Evolutionary conservation across 768 basidiomycete species (phyloP).

Genomic region (Leccinum barrowsii): DNA sequence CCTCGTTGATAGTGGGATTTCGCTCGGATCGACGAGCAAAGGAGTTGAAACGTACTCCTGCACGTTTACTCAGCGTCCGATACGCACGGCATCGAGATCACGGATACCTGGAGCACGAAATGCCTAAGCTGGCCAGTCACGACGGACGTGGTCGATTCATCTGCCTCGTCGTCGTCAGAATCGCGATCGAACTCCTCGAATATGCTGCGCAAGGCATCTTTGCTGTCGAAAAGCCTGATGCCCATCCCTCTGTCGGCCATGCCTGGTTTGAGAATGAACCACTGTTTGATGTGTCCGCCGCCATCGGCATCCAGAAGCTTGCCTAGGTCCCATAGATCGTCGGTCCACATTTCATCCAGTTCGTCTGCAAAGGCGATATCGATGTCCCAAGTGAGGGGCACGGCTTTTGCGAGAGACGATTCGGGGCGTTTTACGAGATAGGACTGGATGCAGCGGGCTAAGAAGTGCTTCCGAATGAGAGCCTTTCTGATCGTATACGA

Average conservation of each 20-base stretch:
- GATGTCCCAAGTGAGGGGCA: slow-evolving; percentile 78
- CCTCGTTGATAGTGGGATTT: slow-evolving; percentile 31
- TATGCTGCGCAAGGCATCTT: slow-evolving; percentile 65
- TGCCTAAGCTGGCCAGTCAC: slow-evolving; percentile 86
- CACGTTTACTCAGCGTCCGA: neutral
- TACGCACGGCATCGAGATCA: slow-evolving; percentile 2
- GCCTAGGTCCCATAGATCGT: slow-evolving; percentile 89
- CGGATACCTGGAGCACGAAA: slow-evolving; percentile 87
- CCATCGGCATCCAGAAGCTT: slow-evolving; percentile 47
- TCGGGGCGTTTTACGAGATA: slow-evolving; percentile 69
- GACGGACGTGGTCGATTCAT: slow-evolving; percentile 49
- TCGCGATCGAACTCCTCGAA: slow-evolving; percentile 77
- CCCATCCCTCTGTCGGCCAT: slow-evolving; percentile 98
- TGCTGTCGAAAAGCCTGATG: slow-evolving; percentile 83
- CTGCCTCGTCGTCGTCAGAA: slow-evolving; percentile 48
- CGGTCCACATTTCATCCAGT: slow-evolving; percentile 87
- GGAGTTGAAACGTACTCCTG: slow-evolving; percentile 87
- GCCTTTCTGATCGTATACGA: slow-evolving; percentile 89
- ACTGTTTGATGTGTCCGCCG: slow-evolving; percentile 32
- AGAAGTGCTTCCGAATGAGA: slow-evolving; percentile 91
- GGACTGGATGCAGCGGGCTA: slow-evolving; percentile 68
- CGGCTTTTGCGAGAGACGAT: slow-evolving; percentile 50
- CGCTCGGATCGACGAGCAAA: slow-evolving; percentile 68
- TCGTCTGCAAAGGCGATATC: slow-evolving; percentile 91
- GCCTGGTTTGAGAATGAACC: slow-evolving; percentile 97